phyloP scores from a whole-genome alignment of 495 filamentous ascomycete genomes.

The Penicillium lagena region DNA sequence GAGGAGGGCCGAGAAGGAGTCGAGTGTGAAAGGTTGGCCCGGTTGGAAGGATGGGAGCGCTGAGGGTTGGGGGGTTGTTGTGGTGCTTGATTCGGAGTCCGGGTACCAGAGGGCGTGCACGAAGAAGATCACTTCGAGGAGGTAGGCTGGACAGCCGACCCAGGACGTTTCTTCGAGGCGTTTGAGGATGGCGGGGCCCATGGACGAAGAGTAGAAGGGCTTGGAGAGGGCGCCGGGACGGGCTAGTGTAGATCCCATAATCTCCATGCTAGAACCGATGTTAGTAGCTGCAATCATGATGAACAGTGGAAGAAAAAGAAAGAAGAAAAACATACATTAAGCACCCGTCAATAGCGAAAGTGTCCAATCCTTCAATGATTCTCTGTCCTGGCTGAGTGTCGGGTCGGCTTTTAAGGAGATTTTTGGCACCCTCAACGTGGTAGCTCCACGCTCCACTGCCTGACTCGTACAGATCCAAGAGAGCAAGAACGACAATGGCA shows the following conservation, averaged over 20 bases:
- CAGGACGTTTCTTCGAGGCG: constrained; percentile 43
- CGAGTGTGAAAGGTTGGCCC: constrained; percentile 21
- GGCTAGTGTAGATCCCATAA: constrained; percentile 44
- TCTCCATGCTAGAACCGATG: constrained; percentile 28
- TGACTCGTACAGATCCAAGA: constrained; percentile 40
- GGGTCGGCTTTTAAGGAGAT: constrained; percentile 27
- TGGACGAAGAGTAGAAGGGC: constrained; percentile 35
- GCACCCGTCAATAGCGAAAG: constrained; percentile 37
- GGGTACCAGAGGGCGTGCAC: constrained; percentile 37
- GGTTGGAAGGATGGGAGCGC: constrained; percentile 21
- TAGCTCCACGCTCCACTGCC: constrained; percentile 42
- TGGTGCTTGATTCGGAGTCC: constrained; percentile 14
- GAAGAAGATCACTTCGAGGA: constrained; percentile 42
- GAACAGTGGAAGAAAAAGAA: neutral
- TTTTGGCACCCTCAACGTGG: constrained; percentile 43
- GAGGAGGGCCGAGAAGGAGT: constrained; percentile 30
- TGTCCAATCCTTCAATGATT: constrained; percentile 32
- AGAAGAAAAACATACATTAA: constrained; percentile 31
- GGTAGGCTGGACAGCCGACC: constrained; percentile 43
- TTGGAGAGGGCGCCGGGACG: constrained; percentile 37
- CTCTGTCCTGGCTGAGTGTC: constrained; percentile 13
- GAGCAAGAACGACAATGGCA: constrained; percentile 35
- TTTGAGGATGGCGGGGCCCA: constrained; percentile 35
- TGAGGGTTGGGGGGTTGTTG: constrained; percentile 20
- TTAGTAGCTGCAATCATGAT: neutral